These are phyloP conservation scores for Tubosaeta sp. DNA, from an alignment of 768 basidiomycete species.

Conservation along the genomic window DNA sequence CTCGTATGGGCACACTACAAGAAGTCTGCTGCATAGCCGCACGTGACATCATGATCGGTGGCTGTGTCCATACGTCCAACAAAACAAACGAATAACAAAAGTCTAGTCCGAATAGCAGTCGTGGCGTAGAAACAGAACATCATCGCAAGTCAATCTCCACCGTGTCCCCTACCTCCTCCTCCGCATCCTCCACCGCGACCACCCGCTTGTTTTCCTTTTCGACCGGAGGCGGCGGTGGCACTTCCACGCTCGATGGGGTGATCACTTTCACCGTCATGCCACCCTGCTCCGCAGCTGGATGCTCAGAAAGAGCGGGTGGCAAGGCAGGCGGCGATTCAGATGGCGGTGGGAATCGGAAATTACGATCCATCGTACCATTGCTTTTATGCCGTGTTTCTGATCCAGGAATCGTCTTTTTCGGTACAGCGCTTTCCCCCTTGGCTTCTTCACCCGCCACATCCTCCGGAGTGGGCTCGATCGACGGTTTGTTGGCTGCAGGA, in stretches of 20 bases:
- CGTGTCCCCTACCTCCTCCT: slow-evolving; percentile 77
- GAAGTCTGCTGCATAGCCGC: background rate
- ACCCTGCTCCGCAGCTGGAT: slow-evolving; percentile 1
- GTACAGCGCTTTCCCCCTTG: slow-evolving; percentile 29
- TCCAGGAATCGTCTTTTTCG: slow-evolving; percentile 9
- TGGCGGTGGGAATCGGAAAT: slow-evolving; percentile 62
- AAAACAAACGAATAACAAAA: slow-evolving; percentile 8
- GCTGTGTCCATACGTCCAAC: background rate
- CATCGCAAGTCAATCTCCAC: slow-evolving; percentile 62
- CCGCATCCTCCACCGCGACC: slow-evolving; percentile 49
- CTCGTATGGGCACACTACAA: background rate
- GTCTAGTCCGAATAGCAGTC: slow-evolving; percentile 1
- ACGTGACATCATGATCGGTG: slow-evolving; percentile 15
- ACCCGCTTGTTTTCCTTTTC: slow-evolving; percentile 59
- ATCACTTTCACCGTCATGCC: slow-evolving; percentile 33
- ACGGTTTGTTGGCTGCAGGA: slow-evolving; percentile 31
- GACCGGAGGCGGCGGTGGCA: slow-evolving; percentile 75
- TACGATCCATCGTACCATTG: slow-evolving; percentile 73
- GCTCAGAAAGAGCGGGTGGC: slow-evolving; percentile 1
- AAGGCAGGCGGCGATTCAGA: slow-evolving; percentile 11
- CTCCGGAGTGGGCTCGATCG: slow-evolving; percentile 53
- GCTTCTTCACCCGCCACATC: slow-evolving; percentile 36
- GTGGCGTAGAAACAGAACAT: slow-evolving; percentile 3
- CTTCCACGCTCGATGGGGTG: slow-evolving; percentile 63
- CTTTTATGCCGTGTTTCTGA: slow-evolving; percentile 37